Evolutionary conservation across 306 rosid species (phyloP), one percentile per base, ranked within the genome.

Genomic region (Clitoria ternatea): DNA sequence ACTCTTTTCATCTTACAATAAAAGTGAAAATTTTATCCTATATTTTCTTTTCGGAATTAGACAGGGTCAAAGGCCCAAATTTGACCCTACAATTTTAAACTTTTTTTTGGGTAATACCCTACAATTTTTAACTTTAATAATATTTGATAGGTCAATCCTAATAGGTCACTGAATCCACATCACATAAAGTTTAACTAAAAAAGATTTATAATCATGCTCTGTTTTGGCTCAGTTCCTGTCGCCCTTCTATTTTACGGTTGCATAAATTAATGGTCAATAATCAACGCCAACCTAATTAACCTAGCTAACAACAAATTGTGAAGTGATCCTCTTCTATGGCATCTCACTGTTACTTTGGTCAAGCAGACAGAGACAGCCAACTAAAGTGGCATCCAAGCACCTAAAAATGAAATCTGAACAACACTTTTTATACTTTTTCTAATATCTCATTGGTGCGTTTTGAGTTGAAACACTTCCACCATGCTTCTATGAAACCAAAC

Each of bases 361-460:
- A 39, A 27, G 23, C 54, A 40, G 27, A 27, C 57, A 66, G 20
- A 17, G 15, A 36, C 32, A 39, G 9, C 65, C 65, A 63, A 62
- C 7, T 63, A 17, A 26, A 29, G 37, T 22, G 66, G 52, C 60
- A 42, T 40, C 0, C 7, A 13, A 43, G 49, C 30, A 65, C 11
- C 32, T 22, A 30, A 7, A 29, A 42, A 17, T 42, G 37, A 64
- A 56, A 69, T 68, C 0, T 18, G 26, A 76, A 9, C 17, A 60
- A 12, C 1, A 14, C 37, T 23, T 32, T 32, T 44, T 45, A 19
- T 37, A 39, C 11, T 19, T 53, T 62, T 42, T 20, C 24, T 54
- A n/a, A 27, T 43, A 42, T 43, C 1, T 37, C 45, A 32, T 66
- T 33, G 61, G 68, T 66, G 79, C 43, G 10, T 33, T 50, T 62